phyloP scores from a whole-genome alignment of 345 rosid genomes.

The Tarenaya hassleriana region DNA sequence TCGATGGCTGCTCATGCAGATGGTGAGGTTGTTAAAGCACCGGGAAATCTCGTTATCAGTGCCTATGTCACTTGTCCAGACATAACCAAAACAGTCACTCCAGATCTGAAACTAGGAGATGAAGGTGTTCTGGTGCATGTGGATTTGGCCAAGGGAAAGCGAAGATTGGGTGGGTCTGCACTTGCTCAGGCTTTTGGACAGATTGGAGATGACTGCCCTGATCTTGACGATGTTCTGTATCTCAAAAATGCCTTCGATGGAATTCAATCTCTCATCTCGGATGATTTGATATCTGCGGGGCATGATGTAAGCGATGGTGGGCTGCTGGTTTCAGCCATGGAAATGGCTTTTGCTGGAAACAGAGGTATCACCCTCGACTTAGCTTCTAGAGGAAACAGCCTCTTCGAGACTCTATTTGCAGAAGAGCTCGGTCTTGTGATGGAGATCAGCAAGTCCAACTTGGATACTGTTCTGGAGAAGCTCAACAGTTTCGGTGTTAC shows the following conservation, averaged over 20 bases:
- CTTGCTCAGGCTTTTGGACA: slow-evolving; percentile 82
- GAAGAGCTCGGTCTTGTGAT: slow-evolving; percentile 85
- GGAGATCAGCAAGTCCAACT: slow-evolving; percentile 59
- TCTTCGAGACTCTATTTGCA: slow-evolving; percentile 71
- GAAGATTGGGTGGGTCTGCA: slow-evolving; percentile 87
- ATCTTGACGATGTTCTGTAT: slow-evolving; percentile 71
- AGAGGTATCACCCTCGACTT: slow-evolving; percentile 55
- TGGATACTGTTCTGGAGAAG: slow-evolving; percentile 51
- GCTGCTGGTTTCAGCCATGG: slow-evolving; percentile 58
- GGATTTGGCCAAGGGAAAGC: slow-evolving; percentile 81
- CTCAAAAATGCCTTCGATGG: slow-evolving; percentile 63
- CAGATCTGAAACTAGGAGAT: slow-evolving; percentile 71
- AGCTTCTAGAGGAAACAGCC: slow-evolving; percentile 49
- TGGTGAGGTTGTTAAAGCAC: slow-evolving; percentile 79
- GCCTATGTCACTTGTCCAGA: slow-evolving; percentile 78
- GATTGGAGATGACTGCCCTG: slow-evolving; percentile 82
- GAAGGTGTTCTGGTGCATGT: slow-evolving; percentile 68
- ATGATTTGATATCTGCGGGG: slow-evolving; percentile 70
- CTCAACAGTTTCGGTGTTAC: slow-evolving; percentile 39
- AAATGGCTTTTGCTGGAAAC: slow-evolving; percentile 96
- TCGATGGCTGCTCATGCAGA: slow-evolving; percentile 87
- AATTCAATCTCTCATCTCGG: slow-evolving; percentile 58
- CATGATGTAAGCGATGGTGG: slow-evolving; percentile 98
- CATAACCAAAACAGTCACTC: slow-evolving; percentile 86
- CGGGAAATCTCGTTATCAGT: slow-evolving; percentile 91